Base-by-base conservation (phyloP, 148 eudicot species). In the Tetragonia tetragonoides region DNA sequence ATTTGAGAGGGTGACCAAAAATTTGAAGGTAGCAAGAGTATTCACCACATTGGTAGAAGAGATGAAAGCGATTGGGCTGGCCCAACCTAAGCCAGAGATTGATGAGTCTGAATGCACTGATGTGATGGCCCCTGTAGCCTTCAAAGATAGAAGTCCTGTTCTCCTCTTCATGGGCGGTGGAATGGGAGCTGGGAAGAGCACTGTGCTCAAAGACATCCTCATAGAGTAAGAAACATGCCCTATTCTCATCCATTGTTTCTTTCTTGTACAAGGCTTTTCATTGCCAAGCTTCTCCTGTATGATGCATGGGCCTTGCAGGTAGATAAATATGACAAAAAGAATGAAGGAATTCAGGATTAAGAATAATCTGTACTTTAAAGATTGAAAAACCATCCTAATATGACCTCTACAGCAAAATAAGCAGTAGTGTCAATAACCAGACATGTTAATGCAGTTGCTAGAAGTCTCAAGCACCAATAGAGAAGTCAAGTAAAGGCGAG, bases 141-240 rank as follows among this genome's bases (percentile, higher is more conserved):
- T 90, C 79, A 89, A 90, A 76, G 99, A 96, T 65, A 81, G 97
- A 83, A 96, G 99, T 64, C 99, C 99, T 0, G 93, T 93, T 49
- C 97, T 96, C 70, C 97, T 96, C 67, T 83, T 96, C 86, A 96
- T 93, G 99, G 99, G 98, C 49, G 99, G 99, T 51, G 99, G 99
- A n/a, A 96, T 96, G 99, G 99, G 99, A 79, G 99, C 99, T 72
- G 99, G 99, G 61, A 96, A 96, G 86, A 96, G 99, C 79, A 96
- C 99, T 24, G 99, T 93, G 74, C 99, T 96, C 42, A 96, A 96
- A 75, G 99, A 96, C 84, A 93, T 96, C 77, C 86, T 96, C 70
- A 89, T 93, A 84, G 99, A 96, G 99, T 96, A 93, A 83, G 95
- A 72, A 34, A 6, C 64, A 74, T 53, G 6, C 72, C 42, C 3